Percentiles rank a stretch among this genome's conserved stretches.
phyloP scores from a whole-genome alignment of 1,284 basidiomycete species.

The Stereum hirsutum region DNA sequence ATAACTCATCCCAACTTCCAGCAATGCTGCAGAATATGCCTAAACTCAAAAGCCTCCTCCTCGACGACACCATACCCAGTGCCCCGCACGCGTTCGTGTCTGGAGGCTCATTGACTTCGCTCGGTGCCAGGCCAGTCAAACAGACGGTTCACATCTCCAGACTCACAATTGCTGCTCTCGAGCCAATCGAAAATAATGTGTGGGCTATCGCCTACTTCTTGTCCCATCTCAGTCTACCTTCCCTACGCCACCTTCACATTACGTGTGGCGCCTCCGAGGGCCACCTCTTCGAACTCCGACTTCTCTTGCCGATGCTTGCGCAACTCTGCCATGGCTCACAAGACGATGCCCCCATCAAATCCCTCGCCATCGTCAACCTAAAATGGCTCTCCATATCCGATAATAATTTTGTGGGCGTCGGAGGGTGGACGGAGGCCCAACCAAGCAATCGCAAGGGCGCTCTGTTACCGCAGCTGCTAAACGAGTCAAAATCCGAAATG shows the following conservation, averaged over 20 bases:
- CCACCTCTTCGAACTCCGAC: neutral
- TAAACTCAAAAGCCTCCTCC: constrained; percentile 1
- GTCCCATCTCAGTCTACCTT: neutral
- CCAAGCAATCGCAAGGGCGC: too few species aligned
- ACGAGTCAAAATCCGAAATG: too few species aligned
- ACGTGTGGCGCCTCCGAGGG: neutral
- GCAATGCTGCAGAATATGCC: constrained; percentile 5
- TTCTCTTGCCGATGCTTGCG: neutral
- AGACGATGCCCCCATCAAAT: neutral
- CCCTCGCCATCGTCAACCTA: too few species aligned
- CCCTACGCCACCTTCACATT: neutral
- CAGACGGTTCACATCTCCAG: too few species aligned
- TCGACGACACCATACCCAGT: neutral
- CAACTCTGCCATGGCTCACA: neutral
- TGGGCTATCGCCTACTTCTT: too few species aligned
- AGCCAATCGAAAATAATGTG: neutral
- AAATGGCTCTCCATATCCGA: too few species aligned
- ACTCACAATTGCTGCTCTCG: constrained; percentile 3
- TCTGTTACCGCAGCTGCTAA: too few species aligned
- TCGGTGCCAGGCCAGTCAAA: neutral
- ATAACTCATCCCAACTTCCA: constrained; percentile 5
- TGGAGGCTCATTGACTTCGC: too few species aligned
- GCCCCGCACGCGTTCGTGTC: neutral
- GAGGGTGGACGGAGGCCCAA: too few species aligned
- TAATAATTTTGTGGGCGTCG: too few species aligned